phyloP scores from a whole-genome alignment of 495 filamentous ascomycete genomes.

The Neurospora sp. region DNA sequence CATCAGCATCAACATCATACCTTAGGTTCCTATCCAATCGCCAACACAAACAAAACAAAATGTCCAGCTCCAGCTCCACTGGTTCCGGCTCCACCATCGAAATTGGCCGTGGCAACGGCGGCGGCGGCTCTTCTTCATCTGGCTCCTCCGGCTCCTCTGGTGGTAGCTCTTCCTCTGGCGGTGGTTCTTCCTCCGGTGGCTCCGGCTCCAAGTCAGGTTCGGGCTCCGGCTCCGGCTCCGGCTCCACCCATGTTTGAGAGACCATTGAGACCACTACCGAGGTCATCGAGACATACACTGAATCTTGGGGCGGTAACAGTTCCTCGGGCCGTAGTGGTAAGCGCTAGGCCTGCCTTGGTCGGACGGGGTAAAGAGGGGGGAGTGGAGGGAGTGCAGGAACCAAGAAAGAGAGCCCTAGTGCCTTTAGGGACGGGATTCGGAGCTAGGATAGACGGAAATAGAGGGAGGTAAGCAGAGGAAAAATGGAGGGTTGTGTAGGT shows the following conservation, averaged over 20 bases:
- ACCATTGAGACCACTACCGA: neutral
- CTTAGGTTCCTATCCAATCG: no score
- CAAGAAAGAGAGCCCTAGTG: no score
- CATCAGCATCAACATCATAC: no score
- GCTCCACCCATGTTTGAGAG: neutral
- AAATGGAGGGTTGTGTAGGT: no score
- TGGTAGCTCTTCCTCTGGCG: neutral
- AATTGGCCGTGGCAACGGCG: neutral
- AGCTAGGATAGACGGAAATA: no score
- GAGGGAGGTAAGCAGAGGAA: no score
- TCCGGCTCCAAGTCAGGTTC: neutral
- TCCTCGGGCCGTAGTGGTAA: neutral
- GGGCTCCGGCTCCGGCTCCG: neutral
- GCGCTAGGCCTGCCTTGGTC: no score
- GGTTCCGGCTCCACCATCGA: neutral
- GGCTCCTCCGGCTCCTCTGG: no score
- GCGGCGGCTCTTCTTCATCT: neutral
- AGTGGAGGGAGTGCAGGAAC: no score
- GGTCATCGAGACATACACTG: neutral
- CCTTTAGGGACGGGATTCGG: no score
- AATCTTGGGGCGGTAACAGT: neutral
- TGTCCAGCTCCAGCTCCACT: neutral
- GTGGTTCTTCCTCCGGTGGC: neutral
- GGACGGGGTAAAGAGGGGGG: no score
- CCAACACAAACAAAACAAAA: no score